Evolutionary conservation across 495 filamentous ascomycete genomes (phyloP).

Genomic region (Umbilicaria muhlenbergii): DNA sequence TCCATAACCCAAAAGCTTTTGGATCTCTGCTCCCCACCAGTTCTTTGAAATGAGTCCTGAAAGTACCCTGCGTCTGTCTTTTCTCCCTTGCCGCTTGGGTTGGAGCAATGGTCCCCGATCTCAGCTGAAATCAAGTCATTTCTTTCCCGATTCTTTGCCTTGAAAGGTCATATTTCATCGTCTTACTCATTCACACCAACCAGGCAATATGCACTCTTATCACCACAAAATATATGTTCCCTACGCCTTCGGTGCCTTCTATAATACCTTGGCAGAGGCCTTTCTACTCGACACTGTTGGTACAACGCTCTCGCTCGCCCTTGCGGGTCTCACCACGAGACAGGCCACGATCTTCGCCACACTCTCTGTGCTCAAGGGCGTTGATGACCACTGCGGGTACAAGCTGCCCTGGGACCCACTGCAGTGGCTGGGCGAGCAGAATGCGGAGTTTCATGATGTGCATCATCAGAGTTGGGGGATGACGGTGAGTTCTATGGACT

Average conservation of each 20-base stretch:
- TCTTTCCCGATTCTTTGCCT: no score
- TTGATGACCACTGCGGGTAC: conserved; percentile 96
- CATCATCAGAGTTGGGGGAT: conserved; percentile 99
- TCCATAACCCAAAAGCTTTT: no score
- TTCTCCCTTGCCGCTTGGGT: no score
- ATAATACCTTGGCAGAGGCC: conserved; percentile 84
- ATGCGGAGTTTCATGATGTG: conserved; percentile 89
- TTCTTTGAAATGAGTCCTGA: no score
- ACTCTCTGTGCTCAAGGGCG: conserved; percentile 76
- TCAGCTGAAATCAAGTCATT: no score
- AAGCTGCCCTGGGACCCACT: conserved; percentile 88
- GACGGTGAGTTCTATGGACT: conserved; percentile 42
- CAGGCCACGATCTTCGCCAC: conserved; percentile 79
- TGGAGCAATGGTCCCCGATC: no score
- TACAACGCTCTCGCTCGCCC: conserved; percentile 63
- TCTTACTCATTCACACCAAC: no score
- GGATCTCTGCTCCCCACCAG: no score
- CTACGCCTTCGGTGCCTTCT: conserved; percentile 92
- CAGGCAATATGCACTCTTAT: conserved; percentile 57
- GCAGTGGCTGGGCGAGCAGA: conserved; percentile 81
- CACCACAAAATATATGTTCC: conserved; percentile 95
- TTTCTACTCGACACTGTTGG: conserved; percentile 87
- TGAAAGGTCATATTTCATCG: no score
- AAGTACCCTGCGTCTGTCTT: no score
- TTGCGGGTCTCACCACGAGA: conserved; percentile 58